phyloP scores from a whole-genome alignment of 139 green algal genomes.

The Auxenochlorella protothecoides region DNA sequence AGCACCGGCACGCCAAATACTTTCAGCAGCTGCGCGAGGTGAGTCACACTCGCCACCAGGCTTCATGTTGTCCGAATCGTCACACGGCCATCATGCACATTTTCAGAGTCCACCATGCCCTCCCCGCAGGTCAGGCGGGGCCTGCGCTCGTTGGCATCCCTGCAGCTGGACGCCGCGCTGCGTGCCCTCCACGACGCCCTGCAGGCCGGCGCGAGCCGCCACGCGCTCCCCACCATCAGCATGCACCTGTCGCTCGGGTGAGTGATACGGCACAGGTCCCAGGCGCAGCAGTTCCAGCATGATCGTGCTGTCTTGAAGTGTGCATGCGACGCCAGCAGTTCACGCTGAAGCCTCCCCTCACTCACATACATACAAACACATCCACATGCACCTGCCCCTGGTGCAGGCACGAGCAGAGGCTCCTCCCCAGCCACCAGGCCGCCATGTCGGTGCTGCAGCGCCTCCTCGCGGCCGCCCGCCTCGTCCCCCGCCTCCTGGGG shows the following conservation, averaged over 20 bases:
- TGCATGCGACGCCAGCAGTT: neutral
- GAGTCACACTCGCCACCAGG: neutral
- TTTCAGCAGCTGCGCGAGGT: constrained; percentile 37
- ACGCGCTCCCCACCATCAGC: constrained; percentile 2
- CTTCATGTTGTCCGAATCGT: neutral
- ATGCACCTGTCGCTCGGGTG: constrained; percentile 11
- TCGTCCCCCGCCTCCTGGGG: constrained; percentile 17
- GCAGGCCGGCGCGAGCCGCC: constrained; percentile 1
- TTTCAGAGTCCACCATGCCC: neutral
- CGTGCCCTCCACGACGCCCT: constrained; percentile 11
- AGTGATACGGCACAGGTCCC: neutral
- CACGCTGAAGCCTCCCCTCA: neutral
- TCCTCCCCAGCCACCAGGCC: constrained; percentile 12
- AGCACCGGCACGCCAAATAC: constrained; percentile 39
- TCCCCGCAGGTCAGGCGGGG: constrained; percentile 17
- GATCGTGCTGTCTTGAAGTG: neutral
- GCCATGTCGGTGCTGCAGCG: constrained; percentile 18
- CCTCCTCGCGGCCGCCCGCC: constrained; percentile 16
- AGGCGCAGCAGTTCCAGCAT: neutral
- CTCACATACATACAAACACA: neutral
- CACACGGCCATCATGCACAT: neutral
- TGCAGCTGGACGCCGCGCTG: constrained; percentile 17
- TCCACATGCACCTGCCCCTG: neutral
- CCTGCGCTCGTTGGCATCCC: constrained; percentile 17
- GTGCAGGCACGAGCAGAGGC: constrained; percentile 8